A percentile compares a stretch with the other conserved stretches of the same genome.
These are phyloP conservation scores for Karstenula rhodostoma DNA, from an alignment of 2,329 filamentous ascomycete species.

Conservation along the genomic window DNA sequence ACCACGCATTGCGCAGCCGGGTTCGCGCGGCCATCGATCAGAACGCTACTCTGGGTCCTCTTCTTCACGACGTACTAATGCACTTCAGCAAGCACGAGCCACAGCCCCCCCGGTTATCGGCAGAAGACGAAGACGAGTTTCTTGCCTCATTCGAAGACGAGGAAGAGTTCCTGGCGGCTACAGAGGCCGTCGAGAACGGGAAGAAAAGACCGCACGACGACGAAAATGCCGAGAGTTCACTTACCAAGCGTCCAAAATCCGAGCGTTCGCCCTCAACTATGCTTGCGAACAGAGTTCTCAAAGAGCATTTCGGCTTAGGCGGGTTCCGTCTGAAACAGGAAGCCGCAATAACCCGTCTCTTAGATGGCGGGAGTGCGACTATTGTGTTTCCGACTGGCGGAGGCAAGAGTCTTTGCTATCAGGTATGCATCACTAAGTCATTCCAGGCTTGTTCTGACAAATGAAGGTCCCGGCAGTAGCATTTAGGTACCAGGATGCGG, in stretches of 20 bases:
- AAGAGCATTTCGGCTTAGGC: slow-evolving; percentile 51
- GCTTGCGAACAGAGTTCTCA: slow-evolving; percentile 47
- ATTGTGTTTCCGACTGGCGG: slow-evolving; percentile 85
- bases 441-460: slow-evolving; percentile 12
- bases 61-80: slow-evolving; percentile 2
- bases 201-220: slow-evolving; percentile 6
- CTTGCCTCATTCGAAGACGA: slow-evolving; percentile 8
- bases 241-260: background rate
- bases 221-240: background rate
- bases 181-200: slow-evolving; percentile 11
- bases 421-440: slow-evolving; percentile 62
- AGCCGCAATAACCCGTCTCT: slow-evolving; percentile 52
- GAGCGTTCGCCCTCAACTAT: slow-evolving; percentile 28
- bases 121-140: slow-evolving; percentile 2
- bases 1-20: slow-evolving; percentile 1
- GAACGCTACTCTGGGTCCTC: background rate
- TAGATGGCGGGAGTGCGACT: slow-evolving; percentile 54
- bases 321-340: slow-evolving; percentile 58
- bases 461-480: slow-evolving; percentile 51
- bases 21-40: background rate
- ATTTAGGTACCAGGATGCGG: slow-evolving; percentile 51
- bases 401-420: slow-evolving; percentile 95
- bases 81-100: background rate
- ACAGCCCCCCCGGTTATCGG: background rate
- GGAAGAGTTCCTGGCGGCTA: slow-evolving; percentile 4